Conservation (phyloP, 148 eudicot species). For the Tetragonia tetragonoides region DNA sequence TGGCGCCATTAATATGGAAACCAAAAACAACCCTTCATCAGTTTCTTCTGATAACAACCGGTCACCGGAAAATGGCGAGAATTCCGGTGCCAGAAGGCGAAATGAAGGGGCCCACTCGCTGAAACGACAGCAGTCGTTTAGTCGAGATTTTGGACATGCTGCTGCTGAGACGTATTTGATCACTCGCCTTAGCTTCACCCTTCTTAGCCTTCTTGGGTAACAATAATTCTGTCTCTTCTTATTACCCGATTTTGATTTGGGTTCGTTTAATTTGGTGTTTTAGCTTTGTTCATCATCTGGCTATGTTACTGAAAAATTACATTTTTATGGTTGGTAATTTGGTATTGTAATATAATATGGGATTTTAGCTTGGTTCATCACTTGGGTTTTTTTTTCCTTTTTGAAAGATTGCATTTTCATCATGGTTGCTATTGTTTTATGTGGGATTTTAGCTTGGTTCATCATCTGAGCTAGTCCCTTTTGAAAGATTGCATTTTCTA, state of each 20-base stretch:
- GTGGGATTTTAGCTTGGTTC: no score
- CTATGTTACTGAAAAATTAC: no score
- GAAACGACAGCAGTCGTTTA: conserved; percentile 42
- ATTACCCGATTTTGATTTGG: not conserved
- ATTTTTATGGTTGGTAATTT: no score
- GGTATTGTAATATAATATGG: no score
- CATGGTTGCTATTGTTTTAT: no score
- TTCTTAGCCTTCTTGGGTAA: conserved; percentile 84
- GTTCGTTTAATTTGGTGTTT: not conserved
- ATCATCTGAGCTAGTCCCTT: no score
- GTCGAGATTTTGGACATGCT: conserved; percentile 68
- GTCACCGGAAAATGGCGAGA: not conserved
- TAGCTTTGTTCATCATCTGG: no score
- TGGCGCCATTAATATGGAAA: not conserved
- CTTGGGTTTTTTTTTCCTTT: no score
- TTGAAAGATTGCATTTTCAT: no score
- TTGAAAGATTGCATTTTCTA: no score
- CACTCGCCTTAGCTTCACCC: conserved; percentile 67
- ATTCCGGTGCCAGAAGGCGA: conserved; percentile 4
- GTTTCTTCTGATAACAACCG: not conserved
- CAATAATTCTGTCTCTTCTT: not conserved
- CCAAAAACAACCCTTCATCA: not conserved
- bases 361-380: no score
- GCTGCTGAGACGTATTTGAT: conserved; percentile 85
- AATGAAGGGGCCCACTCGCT: conserved; percentile 6